Base-by-base conservation (phyloP, 306 rosid genomes). In the Cyclanthera cordifolia region DNA sequence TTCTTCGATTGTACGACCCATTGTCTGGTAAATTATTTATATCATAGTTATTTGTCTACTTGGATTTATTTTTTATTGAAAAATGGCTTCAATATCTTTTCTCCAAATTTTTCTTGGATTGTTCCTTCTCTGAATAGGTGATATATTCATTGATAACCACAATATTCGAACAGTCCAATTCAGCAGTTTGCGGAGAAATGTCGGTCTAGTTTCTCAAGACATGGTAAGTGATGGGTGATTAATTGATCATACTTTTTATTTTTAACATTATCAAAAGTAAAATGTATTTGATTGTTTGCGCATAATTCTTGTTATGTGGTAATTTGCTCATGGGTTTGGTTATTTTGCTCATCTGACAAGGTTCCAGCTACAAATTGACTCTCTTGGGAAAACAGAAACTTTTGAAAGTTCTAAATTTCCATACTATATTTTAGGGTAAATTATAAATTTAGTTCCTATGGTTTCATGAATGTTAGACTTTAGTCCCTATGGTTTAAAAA, bases 1-100 rank as follows among this genome's bases (percentile, higher is more conserved):
- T 91, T 69, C 90, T 91, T 78, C 96, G 92, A 39, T 96, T 91
- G 78, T 91, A 85, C 74, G 92, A 91, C 74, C 96, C 96, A 30
- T 52, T 68, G 56, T 84, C 88, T 52, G 97, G 97, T 87, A 77
- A 81, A 79, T 50, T 67, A 49, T 73, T 61, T 71, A 32, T 13
- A 59, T 50, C 21, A 52, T 23, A 41, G 25, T 32, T 60, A 11
- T 64, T 34, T 53, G 37, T 58, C 45, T n/a, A 47, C 69, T 49
- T 34, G 2, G 2, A 51, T 41, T 4, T 53, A 34, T 25, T 52
- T 64, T 41, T 39, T 43, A 7, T 37, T 7, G 27, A 46, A 53
- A 63, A 34, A 17, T 2, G 27, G 21, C 37, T 53, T 72, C 11
- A 43, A 13, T 54, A 74, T 46, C 45, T 79, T 79, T 59, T 64